Base-by-base conservation (phyloP, 2,329 filamentous ascomycete species). In the Tolypocladium pustulatum region DNA sequence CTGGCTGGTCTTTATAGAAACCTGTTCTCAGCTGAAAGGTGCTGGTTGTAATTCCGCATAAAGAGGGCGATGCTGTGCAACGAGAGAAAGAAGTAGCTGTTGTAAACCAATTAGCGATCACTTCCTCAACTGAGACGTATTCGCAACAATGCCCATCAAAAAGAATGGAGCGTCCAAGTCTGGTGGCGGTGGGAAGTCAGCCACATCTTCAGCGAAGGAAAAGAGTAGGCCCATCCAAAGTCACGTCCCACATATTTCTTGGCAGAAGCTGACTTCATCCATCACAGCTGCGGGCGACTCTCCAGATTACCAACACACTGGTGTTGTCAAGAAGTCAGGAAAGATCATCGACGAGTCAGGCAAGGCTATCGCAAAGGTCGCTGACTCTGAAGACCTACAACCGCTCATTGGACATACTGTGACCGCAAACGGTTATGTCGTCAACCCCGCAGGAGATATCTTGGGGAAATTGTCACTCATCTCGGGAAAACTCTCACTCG, bases 311-410 rank as follows among this genome's bases (percentile, higher is more conserved):
- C 52, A 64, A 72, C 49, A 71, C 72, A 36, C 72, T 22, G 72
- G 75, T 41, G 69, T 73, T 55, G 77, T 79, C 56, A 76, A 73
- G 65, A 74, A 77, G 60, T 64, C 68, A 27, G 77, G 78, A 20
- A 75, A 78, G 17, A 73, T 79, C 22, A 67, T 79, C 43, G 76
- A 79, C 59, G 67, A 74, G 13, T 65, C 73, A 13, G 77, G 76
- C 56, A 76, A 77, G 56, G 69, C 68, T 10, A 65, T 79, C 49
- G 77, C 76, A 57, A 75, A 68, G 60, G 68, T 79, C 58, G 68
- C 69, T 56, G 72, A 75, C 51, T 71, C 73, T 27, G 61, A 67
- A 55, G 72, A 78, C 51, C 63, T 73, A 38, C 69, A 73, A 56
- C 71, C 75, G 34, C 69, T 79, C 15, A 66, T 71, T 38, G 77